A percentile compares a stretch with the other conserved stretches of the same genome.
Evolutionary conservation across 139 green algal genomes (phyloP).

Genomic region (Edaphochlamys debaryana): DNA sequence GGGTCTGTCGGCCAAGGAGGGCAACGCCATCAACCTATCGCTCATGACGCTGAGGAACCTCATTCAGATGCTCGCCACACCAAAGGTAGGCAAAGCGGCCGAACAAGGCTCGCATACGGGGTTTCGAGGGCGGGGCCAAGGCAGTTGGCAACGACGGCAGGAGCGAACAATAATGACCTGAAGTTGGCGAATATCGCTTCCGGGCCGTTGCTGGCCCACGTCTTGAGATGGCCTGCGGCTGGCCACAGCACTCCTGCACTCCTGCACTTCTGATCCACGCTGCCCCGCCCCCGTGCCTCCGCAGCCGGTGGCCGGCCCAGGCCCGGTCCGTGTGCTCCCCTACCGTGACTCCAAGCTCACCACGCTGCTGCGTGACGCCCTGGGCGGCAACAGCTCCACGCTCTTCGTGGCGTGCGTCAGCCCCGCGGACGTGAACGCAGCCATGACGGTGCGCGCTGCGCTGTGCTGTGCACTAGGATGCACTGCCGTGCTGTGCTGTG

Average conservation of each 20-base stretch:
- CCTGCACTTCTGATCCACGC: too few species aligned
- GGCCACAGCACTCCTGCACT: too few species aligned
- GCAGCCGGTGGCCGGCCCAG: not conserved
- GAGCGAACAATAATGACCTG: too few species aligned
- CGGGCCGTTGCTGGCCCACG: too few species aligned
- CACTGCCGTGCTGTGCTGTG: too few species aligned
- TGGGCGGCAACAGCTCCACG: constrained; percentile 84
- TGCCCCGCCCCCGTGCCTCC: not conserved
- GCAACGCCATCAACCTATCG: constrained; percentile 93
- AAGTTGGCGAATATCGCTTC: too few species aligned
- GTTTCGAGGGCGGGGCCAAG: too few species aligned
- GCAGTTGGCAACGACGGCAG: too few species aligned
- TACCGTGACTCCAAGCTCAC: constrained; percentile 95
- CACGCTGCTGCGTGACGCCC: constrained; percentile 72
- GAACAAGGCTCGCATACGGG: too few species aligned
- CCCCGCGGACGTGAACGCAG: constrained; percentile 73
- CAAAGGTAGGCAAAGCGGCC: constrained; percentile 10
- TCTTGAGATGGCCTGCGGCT: too few species aligned
- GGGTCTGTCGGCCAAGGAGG: constrained; percentile 72
- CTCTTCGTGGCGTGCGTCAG: constrained; percentile 89
- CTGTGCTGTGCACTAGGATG: too few species aligned
- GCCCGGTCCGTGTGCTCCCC: constrained; percentile 12
- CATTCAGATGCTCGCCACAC: constrained; percentile 64
- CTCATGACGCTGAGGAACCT: constrained; percentile 97
- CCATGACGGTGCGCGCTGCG: constrained; percentile 82